Conservation (phyloP, 805 yeast species). For the Zygoascus bituminiphila region DNA sequence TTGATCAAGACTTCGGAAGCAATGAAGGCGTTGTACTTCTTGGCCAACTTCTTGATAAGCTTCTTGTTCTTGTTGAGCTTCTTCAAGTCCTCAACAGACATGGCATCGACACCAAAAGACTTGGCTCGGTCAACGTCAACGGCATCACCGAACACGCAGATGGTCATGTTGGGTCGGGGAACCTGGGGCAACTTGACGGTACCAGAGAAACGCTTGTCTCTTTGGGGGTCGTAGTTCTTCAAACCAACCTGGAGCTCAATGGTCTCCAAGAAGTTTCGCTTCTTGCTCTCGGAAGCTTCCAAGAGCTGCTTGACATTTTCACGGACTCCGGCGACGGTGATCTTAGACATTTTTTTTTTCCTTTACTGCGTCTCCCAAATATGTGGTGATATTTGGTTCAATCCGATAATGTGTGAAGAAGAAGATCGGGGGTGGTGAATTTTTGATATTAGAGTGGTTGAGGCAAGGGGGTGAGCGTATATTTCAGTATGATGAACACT, state of each 20-base stretch:
- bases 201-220: constrained; percentile 99
- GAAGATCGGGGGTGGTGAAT: not conserved
- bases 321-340: constrained; percentile 89
- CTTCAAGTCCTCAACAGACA: constrained; percentile 99
- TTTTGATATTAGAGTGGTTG: not conserved
- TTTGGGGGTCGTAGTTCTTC: constrained; percentile 99
- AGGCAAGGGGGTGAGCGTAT: not conserved
- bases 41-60: constrained; percentile 98
- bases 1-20: constrained; percentile 99
- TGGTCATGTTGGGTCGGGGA: constrained; percentile 99
- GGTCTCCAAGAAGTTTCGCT: constrained; percentile 99
- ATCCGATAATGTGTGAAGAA: constrained; percentile 8
- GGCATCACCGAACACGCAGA: constrained; percentile 99
- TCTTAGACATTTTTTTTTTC: constrained; percentile 43
- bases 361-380: constrained; percentile 18
- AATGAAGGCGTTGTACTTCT: constrained; percentile 99
- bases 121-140: constrained; percentile 99
- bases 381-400: constrained; percentile 16
- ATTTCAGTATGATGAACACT: not conserved
- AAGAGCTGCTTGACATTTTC: constrained; percentile 90
- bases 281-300: constrained; percentile 92
- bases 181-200: constrained; percentile 95
- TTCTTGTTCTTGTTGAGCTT: constrained; percentile 99
- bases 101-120: constrained; percentile 98
- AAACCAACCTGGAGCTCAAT: constrained; percentile 99